Evolutionary conservation across 2,329 filamentous ascomycete species (phyloP).

Genomic region (Arachnomyces sp.): DNA sequence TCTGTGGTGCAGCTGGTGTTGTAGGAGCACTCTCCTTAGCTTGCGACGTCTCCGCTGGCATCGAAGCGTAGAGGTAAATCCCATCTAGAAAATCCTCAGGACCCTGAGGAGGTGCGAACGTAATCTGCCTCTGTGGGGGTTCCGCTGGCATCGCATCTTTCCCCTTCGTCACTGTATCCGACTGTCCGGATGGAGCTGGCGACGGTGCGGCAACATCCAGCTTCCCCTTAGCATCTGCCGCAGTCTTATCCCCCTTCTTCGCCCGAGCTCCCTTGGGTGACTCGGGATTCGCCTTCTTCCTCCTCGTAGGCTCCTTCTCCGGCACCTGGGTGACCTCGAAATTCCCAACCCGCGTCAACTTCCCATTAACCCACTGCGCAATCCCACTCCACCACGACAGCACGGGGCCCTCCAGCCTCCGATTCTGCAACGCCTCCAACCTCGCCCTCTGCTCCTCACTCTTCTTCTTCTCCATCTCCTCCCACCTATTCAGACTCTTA

Average conservation of each 20-base stretch:
- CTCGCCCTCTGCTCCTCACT: constrained; percentile 75
- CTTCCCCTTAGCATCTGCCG: constrained; percentile 1
- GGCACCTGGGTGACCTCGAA: constrained; percentile 38
- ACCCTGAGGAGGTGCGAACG: constrained; percentile 4
- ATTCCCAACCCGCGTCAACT: constrained; percentile 62
- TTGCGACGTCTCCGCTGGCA: constrained; percentile 10
- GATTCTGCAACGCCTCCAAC: constrained; percentile 78
- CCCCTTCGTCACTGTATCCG: too few relatives aligned
- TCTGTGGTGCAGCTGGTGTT: constrained; percentile 6
- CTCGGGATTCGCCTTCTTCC: constrained; percentile 22
- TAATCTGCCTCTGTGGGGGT: not conserved
- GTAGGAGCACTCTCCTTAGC: constrained; percentile 5
- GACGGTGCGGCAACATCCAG: not conserved
- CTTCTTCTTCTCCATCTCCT: constrained; percentile 81
- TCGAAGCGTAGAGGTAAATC: constrained; percentile 18
- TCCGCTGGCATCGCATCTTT: too few relatives aligned
- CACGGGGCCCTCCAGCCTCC: constrained; percentile 78
- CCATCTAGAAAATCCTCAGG: constrained; percentile 15
- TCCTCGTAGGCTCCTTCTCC: constrained; percentile 42
- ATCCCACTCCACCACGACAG: constrained; percentile 92
- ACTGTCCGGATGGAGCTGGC: too few relatives aligned
- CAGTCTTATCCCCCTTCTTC: constrained; percentile 13
- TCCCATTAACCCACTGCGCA: constrained; percentile 69
- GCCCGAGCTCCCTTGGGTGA: constrained; percentile 21
- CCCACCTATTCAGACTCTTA: constrained; percentile 88